phyloP scores from a whole-genome alignment of 441 rosid genomes.

The Mallotus repandus region DNA sequence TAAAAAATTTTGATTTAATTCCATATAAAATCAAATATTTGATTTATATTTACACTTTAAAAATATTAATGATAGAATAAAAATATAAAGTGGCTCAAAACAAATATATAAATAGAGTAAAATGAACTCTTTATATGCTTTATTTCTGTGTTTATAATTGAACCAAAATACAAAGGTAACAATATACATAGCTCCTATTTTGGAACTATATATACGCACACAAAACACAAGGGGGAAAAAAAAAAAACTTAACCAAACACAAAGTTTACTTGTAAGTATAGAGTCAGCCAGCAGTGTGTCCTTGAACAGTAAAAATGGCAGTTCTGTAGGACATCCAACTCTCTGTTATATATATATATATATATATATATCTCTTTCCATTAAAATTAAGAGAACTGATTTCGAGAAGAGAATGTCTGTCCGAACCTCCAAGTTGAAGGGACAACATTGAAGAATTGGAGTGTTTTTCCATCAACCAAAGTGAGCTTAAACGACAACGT shows the following conservation, averaged over 20 bases:
- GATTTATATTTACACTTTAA: too few relatives aligned
- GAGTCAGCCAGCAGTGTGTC: neutral
- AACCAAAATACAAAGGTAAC: neutral
- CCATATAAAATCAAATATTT: too few relatives aligned
- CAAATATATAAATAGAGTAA: neutral
- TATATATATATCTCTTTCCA: too few relatives aligned
- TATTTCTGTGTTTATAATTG: neutral
- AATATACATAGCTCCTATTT: neutral
- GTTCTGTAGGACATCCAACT: constrained; percentile 17
- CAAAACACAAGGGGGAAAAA: neutral
- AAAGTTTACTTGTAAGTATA: neutral
- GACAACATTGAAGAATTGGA: constrained; percentile 53
- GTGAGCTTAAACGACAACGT: constrained; percentile 57
- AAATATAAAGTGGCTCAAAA: too few relatives aligned
- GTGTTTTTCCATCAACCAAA: constrained; percentile 51
- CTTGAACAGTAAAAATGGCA: constrained; percentile 19
- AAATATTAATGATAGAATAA: too few relatives aligned
- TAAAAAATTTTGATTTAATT: too few relatives aligned
- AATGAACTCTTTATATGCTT: too few relatives aligned
- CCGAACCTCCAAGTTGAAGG: constrained; percentile 73
- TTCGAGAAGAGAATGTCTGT: constrained; percentile 63
- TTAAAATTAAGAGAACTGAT: constrained; percentile 41
- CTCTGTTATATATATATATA: too few relatives aligned
- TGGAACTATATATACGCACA: neutral
- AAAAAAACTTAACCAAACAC: neutral